Evolutionary conservation across 2,329 filamentous ascomycete species (phyloP).

Genomic region (Fusarium keratoplasticum): DNA sequence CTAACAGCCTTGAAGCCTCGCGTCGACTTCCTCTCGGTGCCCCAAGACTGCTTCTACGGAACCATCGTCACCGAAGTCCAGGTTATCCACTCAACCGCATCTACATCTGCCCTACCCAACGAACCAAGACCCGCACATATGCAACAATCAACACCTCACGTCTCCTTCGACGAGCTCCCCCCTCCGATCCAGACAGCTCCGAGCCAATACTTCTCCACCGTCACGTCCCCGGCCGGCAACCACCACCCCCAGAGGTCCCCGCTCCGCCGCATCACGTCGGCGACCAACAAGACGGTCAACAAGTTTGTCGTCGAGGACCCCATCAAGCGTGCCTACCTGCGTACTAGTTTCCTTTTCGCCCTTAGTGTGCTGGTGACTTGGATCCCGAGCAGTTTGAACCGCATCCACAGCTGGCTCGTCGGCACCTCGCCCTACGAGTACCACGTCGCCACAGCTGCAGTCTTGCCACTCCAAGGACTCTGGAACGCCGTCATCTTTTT

Average conservation of each 20-base stretch:
- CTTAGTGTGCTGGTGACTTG: slow-evolving; percentile 71
- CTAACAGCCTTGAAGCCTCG: slow-evolving; percentile 34
- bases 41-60: slow-evolving; percentile 56
- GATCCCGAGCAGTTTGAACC: slow-evolving; percentile 78
- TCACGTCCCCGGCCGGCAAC: slow-evolving; percentile 42
- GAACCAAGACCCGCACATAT: slow-evolving; percentile 41
- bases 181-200: slow-evolving; percentile 32
- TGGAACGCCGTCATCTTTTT: slow-evolving; percentile 86
- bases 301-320: slow-evolving; percentile 60
- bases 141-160: slow-evolving; percentile 25
- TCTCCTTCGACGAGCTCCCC: slow-evolving; percentile 39
- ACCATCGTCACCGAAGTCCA: slow-evolving; percentile 67
- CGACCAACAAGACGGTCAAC: slow-evolving; percentile 47
- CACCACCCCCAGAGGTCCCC: slow-evolving; percentile 10
- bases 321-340: slow-evolving; percentile 70
- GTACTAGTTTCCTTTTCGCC: slow-evolving; percentile 71
- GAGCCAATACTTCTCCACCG: slow-evolving; percentile 50
- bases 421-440: slow-evolving; percentile 69
- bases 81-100: slow-evolving; percentile 50
- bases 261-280: slow-evolving; percentile 32
- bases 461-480: slow-evolving; percentile 81
- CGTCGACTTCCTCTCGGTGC: slow-evolving; percentile 38
- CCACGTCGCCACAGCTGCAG: slow-evolving; percentile 76
- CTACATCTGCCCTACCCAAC: slow-evolving; percentile 34
- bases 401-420: slow-evolving; percentile 74